Conservation (phyloP, 768 basidiomycete species). For the Xerocomus spinulosus region DNA sequence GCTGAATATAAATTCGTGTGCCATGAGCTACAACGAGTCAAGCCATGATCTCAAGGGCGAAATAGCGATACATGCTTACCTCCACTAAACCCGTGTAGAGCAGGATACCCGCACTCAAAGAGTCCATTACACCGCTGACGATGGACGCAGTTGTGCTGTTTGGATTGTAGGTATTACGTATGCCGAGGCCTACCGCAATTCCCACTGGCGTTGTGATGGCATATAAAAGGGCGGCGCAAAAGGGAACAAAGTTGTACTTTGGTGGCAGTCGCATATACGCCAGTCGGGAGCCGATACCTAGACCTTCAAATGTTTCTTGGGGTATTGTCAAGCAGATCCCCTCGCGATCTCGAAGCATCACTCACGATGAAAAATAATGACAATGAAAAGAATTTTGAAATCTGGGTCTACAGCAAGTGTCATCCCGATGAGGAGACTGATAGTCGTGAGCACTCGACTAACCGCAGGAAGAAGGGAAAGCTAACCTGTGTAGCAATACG, state of each 20-base stretch:
- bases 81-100: constrained; percentile 86
- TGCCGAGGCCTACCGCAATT: constrained; percentile 78
- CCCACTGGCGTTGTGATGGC: constrained; percentile 83
- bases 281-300: constrained; percentile 87
- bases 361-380: constrained; percentile 89
- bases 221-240: constrained; percentile 58
- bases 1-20: constrained; percentile 93
- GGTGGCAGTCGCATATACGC: constrained; percentile 65
- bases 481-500: constrained; percentile 75
- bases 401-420: constrained; percentile 83
- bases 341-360: constrained; percentile 12
- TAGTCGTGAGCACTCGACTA: background rate
- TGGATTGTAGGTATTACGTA: constrained; percentile 78
- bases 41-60: background rate
- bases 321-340: background rate
- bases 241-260: constrained; percentile 52
- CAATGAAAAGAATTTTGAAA: constrained; percentile 85
- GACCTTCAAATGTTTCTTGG: constrained; percentile 88
- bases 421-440: constrained; percentile 78
- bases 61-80: constrained; percentile 32
- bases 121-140: constrained; percentile 81
- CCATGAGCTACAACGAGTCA: constrained; percentile 57
- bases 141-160: constrained; percentile 69
- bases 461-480: background rate
- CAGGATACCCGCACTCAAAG: constrained; percentile 82